Conservation (phyloP, 805 yeast species). For the Starmerella khaoyaiensis region DNA sequence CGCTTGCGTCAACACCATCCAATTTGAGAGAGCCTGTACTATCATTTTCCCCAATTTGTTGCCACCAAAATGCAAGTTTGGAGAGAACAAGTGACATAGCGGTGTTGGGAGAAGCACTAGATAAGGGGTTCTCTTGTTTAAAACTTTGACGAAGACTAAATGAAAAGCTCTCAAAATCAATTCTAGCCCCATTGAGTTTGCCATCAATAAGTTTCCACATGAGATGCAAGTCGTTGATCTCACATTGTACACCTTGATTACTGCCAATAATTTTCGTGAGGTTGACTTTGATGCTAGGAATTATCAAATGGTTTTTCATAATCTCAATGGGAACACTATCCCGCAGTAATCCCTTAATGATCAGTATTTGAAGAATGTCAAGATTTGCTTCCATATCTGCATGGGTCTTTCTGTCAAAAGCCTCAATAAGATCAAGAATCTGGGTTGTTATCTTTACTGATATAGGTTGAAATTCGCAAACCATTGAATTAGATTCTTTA, state of each 20-base stretch:
- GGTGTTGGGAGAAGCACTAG: slow-evolving; percentile 8
- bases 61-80: slow-evolving; percentile 23
- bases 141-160: slow-evolving; percentile 18
- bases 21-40: slow-evolving; percentile 17
- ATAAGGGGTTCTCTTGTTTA: no score
- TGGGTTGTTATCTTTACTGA: slow-evolving; percentile 37
- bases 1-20: slow-evolving; percentile 12
- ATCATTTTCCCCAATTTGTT: slow-evolving; percentile 6
- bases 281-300: slow-evolving; percentile 35
- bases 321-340: not conserved
- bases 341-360: slow-evolving; percentile 35
- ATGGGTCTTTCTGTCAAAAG: slow-evolving; percentile 29
- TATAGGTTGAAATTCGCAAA: slow-evolving; percentile 42
- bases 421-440: slow-evolving; percentile 31
- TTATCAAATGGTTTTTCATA: slow-evolving; percentile 26
- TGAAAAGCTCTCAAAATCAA: slow-evolving; percentile 18
- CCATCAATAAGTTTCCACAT: slow-evolving; percentile 3
- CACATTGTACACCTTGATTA: slow-evolving; percentile 5
- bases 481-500: slow-evolving; percentile 32
- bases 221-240: slow-evolving; percentile 13
- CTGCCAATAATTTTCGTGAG: slow-evolving; percentile 26
- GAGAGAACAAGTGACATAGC: slow-evolving; percentile 26
- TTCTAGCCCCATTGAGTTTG: slow-evolving; percentile 7
- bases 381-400: slow-evolving; percentile 38
- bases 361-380: slow-evolving; percentile 52